Percentiles rank a stretch among this genome's conserved stretches.
These are phyloP conservation scores for Talaromyces sp. DNA, from an alignment of 2,329 filamentous ascomycete species.

Conservation along the genomic window DNA sequence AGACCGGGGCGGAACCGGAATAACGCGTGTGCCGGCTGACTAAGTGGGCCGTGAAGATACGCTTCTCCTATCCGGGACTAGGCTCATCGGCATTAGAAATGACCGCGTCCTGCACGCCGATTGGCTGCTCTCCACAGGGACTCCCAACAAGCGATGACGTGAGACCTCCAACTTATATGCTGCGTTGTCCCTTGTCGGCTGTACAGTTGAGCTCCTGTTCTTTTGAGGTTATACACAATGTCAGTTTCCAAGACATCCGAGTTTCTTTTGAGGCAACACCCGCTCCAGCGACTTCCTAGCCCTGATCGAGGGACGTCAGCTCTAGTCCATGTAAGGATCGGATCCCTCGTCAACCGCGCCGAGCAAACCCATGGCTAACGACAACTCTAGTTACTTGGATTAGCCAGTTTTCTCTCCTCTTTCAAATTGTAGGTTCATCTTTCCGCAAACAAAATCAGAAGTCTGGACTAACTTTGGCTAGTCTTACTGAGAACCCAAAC, in stretches of 20 bases:
- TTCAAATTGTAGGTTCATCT: slow-evolving; percentile 45
- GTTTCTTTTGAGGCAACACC: slow-evolving; percentile 37
- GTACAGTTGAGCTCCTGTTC: background rate
- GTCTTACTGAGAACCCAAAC: slow-evolving; percentile 46
- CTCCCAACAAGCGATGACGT: slow-evolving; percentile 4
- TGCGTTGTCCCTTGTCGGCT: background rate
- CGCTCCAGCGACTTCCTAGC: slow-evolving; percentile 45
- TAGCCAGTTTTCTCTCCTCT: slow-evolving; percentile 45
- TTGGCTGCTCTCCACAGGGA: slow-evolving; percentile 8
- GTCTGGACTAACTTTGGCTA: slow-evolving; percentile 22
- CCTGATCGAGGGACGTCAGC: slow-evolving; percentile 46
- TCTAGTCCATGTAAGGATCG: slow-evolving; percentile 42
- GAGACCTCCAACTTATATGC: background rate
- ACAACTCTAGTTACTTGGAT: slow-evolving; percentile 35
- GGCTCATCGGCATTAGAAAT: background rate
- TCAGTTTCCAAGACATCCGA: slow-evolving; percentile 19
- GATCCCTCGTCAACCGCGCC: slow-evolving; percentile 7
- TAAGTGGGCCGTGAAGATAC: background rate
- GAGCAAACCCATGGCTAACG: slow-evolving; percentile 24
- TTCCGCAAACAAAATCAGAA: background rate
- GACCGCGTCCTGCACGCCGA: background rate
- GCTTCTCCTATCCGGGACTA: background rate
- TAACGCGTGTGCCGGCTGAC: background rate
- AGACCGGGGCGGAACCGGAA: slow-evolving; percentile 1
- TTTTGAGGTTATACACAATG: slow-evolving; percentile 9